Base-by-base conservation (phyloP, 805 yeast species). In the Spathaspora hagerdaliae region DNA sequence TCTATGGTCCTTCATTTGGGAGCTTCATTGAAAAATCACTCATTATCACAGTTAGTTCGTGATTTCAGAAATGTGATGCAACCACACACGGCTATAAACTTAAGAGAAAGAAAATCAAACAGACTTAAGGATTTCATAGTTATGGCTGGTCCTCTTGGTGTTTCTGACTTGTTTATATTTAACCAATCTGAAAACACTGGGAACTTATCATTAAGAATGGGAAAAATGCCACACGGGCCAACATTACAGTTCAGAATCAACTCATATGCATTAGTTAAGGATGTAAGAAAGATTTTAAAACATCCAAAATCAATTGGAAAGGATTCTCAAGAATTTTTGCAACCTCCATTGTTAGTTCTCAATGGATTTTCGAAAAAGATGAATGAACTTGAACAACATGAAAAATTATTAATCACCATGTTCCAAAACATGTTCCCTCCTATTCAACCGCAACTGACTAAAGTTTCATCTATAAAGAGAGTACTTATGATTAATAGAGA, bases 61-160 rank as follows among this genome's bases (percentile, higher is more conserved):
- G 99, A 94, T 64, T 82, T 91, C 64, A 79, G 99, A 60, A 78
- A 79, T 49, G 80, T 90, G 52, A 90, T 94, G 97, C 94, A 89
- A 61, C 99, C 99, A 11, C 96, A 92, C 59, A 94, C 99, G 2
- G 97, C 98, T 10, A 82, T 89, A 57, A 86, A 82, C 53, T 75
- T 94, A 48, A 77, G 83, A 52, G 99, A 94, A 67, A 75, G 98
- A 42, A 88, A 87, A 61, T 74, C 87, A 35, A 94, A 94, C 65
- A 87, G 83, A 60, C 73, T 94, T 53, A 88, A 86, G 63, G 99
- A 92, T 67, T 94, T 86, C 56, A 79, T 91, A n/a, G 96, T 89
- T n/a, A 91, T 94, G 97, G 87, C 97, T 34, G 98, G 98, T 6
- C 98, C 98, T 11, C 73, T 94, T 38, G 96, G 96, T 27, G 96